Evolutionary conservation across 78 protist species (phyloP).

Genomic region (Bodo saltans): DNA sequence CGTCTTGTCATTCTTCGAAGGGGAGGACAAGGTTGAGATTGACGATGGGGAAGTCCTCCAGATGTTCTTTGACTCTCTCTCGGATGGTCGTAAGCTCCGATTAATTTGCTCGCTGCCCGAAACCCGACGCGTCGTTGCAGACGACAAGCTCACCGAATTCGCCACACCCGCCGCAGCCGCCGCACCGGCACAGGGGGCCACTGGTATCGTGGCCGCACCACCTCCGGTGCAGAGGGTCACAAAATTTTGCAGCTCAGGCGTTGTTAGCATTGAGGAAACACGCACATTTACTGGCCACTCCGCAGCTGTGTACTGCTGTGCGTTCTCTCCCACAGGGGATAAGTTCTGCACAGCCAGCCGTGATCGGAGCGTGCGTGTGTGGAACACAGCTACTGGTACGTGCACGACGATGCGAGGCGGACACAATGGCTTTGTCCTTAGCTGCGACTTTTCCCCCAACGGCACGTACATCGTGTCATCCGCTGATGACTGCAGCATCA

Average conservation of each 20-base stretch:
- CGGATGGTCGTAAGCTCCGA: not conserved
- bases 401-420: constrained; percentile 19
- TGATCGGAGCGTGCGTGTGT: constrained; percentile 57
- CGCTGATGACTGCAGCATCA: constrained; percentile 58
- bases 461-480: constrained; percentile 40
- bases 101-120: not conserved
- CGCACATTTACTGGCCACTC: constrained; percentile 52
- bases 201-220: not conserved
- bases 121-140: not conserved
- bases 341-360: constrained; percentile 37
- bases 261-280: no score
- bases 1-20: not conserved
- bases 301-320: constrained; percentile 39
- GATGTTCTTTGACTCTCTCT: constrained; percentile 15
- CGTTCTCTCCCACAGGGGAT: constrained; percentile 41
- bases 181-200: not conserved
- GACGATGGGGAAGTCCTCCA: constrained; percentile 23
- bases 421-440: constrained; percentile 51
- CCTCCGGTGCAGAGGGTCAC: not conserved
- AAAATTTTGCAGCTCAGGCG: no score
- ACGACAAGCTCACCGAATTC: not conserved
- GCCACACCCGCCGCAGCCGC: not conserved
- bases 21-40: constrained; percentile 10
- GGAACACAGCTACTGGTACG: constrained; percentile 18
- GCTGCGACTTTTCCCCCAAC: constrained; percentile 34